These are phyloP conservation scores for Brassica hybrid DNA, from an alignment of 441 rosid species.

Conservation along the genomic window DNA sequence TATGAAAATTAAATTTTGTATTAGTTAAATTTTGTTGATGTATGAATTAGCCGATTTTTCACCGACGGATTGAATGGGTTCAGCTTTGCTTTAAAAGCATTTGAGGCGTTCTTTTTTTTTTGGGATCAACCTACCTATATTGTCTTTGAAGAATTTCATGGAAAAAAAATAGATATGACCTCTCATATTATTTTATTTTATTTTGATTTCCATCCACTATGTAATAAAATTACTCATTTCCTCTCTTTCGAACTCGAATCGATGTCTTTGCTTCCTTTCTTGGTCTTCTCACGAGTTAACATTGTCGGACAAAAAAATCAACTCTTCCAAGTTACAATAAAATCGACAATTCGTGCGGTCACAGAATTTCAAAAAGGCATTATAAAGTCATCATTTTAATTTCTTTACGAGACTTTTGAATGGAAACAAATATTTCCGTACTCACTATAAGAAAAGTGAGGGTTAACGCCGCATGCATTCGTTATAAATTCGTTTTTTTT, in stretches of 20 bases:
- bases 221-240: background rate
- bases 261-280: background rate
- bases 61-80: background rate
- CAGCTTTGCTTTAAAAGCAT: constrained; percentile 2
- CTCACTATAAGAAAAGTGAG: too few relatives aligned
- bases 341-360: constrained; percentile 12
- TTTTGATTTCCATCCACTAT: background rate
- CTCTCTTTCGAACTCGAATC: background rate
- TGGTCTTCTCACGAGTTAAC: constrained; percentile 7
- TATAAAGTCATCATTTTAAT: too few relatives aligned
- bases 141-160: too few relatives aligned
- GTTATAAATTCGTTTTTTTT: too few relatives aligned
- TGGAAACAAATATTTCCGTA: too few relatives aligned
- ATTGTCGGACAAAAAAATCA: constrained; percentile 22
- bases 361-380: background rate
- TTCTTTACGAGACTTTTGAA: too few relatives aligned
- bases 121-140: too few relatives aligned
- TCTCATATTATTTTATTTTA: constrained; percentile 4
- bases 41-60: too few relatives aligned
- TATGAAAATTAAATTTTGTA: too few relatives aligned
- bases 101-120: background rate
- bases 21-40: too few relatives aligned
- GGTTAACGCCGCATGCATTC: too few relatives aligned
- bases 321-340: constrained; percentile 20
- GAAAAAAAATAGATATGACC: constrained; percentile 2